Conservation (phyloP, 2,329 filamentous ascomycete genomes). For the Fusarium piperis region DNA sequence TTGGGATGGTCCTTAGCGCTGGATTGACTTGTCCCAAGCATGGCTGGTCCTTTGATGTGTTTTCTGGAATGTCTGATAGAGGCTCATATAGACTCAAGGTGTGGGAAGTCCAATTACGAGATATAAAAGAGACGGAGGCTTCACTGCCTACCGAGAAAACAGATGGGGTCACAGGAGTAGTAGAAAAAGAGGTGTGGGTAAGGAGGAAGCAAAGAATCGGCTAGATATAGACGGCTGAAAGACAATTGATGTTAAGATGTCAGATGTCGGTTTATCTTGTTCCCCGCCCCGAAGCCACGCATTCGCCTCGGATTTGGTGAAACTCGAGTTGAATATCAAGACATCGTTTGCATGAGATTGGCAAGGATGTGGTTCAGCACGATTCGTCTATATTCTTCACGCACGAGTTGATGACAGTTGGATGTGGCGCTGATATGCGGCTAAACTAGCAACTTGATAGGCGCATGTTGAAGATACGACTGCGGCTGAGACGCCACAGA, state of each 20-base stretch:
- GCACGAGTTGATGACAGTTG: too few relatives aligned
- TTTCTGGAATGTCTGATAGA: constrained; percentile 69
- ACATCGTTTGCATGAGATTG: too few relatives aligned
- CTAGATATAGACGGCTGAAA: not conserved
- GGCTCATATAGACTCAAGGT: constrained; percentile 69
- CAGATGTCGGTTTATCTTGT: not conserved
- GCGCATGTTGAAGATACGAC: too few relatives aligned
- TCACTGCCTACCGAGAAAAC: not conserved
- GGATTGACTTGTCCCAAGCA: constrained; percentile 75
- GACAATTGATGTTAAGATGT: not conserved
- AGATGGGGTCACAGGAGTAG: not conserved
- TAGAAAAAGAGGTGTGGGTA: constrained; percentile 54
- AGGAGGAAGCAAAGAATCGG: constrained; percentile 54
- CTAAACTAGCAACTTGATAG: too few relatives aligned
- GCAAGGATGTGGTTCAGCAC: too few relatives aligned
- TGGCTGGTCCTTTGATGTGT: constrained; percentile 76
- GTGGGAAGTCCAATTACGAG: constrained; percentile 70
- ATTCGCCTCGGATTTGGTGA: too few relatives aligned
- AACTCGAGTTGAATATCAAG: too few relatives aligned
- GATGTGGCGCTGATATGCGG: too few relatives aligned
- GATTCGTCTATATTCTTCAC: too few relatives aligned
- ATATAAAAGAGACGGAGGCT: not conserved
- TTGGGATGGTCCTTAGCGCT: constrained; percentile 69
- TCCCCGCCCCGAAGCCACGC: not conserved
- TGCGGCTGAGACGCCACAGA: too few relatives aligned